Evolutionary conservation across 495 filamentous ascomycete genomes (phyloP).

Genomic region (Penicillium manginii): DNA sequence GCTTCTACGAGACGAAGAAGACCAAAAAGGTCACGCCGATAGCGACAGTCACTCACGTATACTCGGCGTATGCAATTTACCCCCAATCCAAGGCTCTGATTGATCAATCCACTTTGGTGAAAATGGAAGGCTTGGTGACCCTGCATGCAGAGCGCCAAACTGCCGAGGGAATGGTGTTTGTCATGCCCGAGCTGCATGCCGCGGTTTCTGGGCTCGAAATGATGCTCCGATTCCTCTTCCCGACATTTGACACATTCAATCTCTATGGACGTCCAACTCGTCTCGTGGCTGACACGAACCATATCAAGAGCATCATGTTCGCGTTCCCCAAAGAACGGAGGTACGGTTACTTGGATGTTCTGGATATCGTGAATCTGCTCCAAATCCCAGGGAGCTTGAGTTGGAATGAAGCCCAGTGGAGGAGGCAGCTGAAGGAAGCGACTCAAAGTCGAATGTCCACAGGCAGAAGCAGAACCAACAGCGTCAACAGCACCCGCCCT

Average conservation of each 20-base stretch:
- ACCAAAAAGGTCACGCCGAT: slow-evolving; percentile 91
- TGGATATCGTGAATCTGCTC: slow-evolving; percentile 82
- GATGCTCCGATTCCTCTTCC: slow-evolving; percentile 93
- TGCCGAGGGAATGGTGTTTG: slow-evolving; percentile 91
- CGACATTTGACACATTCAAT: slow-evolving; percentile 89
- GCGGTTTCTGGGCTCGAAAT: slow-evolving; percentile 94
- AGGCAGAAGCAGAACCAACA: slow-evolving; percentile 56
- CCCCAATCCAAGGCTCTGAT: slow-evolving; percentile 92
- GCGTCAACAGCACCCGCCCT: slow-evolving; percentile 61
- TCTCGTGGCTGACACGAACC: slow-evolving; percentile 82
- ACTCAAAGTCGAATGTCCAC: slow-evolving; percentile 77
- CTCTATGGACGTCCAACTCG: slow-evolving; percentile 90
- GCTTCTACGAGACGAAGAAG: slow-evolving; percentile 93
- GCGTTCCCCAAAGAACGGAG: slow-evolving; percentile 87
- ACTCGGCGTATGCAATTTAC: slow-evolving; percentile 93
- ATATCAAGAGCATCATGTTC: slow-evolving; percentile 94
- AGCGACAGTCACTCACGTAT: slow-evolving; percentile 87
- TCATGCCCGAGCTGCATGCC: slow-evolving; percentile 93
- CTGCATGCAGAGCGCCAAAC: slow-evolving; percentile 76
- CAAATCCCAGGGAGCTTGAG: slow-evolving; percentile 71
- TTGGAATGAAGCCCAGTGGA: slow-evolving; percentile 94
- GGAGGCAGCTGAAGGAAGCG: slow-evolving; percentile 83
- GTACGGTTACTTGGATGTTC: slow-evolving; percentile 88
- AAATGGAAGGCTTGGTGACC: slow-evolving; percentile 88
- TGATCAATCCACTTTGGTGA: slow-evolving; percentile 90